A percentile compares a stretch with the other conserved stretches of the same genome.
These are phyloP conservation scores for Ampelocalamus luodianensis DNA, from an alignment of 176 grass and related monocot species.

Conservation along the genomic window DNA sequence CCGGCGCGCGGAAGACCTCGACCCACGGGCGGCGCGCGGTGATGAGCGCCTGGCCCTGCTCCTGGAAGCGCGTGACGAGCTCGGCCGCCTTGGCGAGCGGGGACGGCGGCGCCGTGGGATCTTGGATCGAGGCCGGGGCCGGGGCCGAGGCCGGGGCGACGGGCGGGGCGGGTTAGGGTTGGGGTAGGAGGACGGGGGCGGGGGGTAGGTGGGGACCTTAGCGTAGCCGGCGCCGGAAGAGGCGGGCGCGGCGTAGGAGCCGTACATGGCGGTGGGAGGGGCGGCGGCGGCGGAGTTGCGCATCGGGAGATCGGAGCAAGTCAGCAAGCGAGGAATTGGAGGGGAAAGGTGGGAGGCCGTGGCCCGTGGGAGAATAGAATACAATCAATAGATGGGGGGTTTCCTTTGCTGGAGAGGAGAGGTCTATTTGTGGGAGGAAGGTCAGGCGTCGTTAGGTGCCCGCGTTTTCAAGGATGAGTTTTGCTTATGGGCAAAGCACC, in stretches of 20 bases:
- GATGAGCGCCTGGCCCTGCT: slow-evolving; percentile 74
- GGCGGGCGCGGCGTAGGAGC: slow-evolving; percentile 43
- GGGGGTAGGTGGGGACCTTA: slow-evolving; percentile 54
- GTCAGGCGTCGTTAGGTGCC: neutral
- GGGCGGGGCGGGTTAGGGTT: neutral
- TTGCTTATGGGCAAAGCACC: slow-evolving; percentile 16
- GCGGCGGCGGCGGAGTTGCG: slow-evolving; percentile 35
- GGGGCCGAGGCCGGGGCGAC: neutral
- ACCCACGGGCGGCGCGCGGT: slow-evolving; percentile 76
- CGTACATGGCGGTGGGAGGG: slow-evolving; percentile 42
- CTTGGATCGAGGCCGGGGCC: slow-evolving; percentile 27
- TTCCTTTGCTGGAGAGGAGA: slow-evolving; percentile 12
- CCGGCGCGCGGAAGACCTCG: slow-evolving; percentile 64
- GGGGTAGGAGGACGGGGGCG: slow-evolving; percentile 53
- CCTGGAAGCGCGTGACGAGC: slow-evolving; percentile 65
- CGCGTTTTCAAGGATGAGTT: neutral
- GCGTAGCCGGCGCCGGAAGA: slow-evolving; percentile 39
- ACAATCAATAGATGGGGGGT: neutral
- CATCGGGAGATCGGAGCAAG: slow-evolving; percentile 24
- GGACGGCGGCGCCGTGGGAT: slow-evolving; percentile 48
- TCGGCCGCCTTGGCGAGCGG: slow-evolving; percentile 56
- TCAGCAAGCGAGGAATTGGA: neutral
- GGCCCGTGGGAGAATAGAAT: neutral
- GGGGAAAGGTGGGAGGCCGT: slow-evolving; percentile 23
- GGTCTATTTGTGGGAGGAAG: neutral